Evolutionary conservation across 2,329 filamentous ascomycete genomes (phyloP), one percentile per base, ranked within the genome.

Genomic region (Alternaria conjuncta): DNA sequence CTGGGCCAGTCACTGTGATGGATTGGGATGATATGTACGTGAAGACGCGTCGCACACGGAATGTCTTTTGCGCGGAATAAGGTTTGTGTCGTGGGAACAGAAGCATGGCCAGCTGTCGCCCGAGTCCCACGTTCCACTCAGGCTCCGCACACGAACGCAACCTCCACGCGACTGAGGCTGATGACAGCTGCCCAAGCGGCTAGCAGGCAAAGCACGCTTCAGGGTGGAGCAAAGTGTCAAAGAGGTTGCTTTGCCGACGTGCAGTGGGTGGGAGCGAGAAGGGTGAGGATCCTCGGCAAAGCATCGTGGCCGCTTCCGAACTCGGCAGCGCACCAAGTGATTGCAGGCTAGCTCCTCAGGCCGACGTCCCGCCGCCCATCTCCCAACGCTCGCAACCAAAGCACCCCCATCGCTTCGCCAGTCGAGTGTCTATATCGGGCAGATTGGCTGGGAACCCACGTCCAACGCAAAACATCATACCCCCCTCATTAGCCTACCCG

Each of bases 401-500:
- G 57, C 45, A 15, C 45, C 32, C 43, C 43, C 46, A 30, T 41
- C 43, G 47, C 63, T 49, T 51, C 54, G 18, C 36, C 45, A 41
- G 26, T 57, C 62, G 60, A 32, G 62, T 32, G 59, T 51, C 64
- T 59, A 60, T 56, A 57, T 54, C 23, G 50, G 50, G 56, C 44
- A 49, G 28, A 30, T 45, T 30, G 55, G 61, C 62, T 69, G 49
- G 59, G 57, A 62, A 54, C 57, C 60, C 62, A 62, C 69, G 57
- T 63, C 55, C 57, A 41, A 59, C 57, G 49, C 45, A 67, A 64
- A 63, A 43, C 69, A 68, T 63, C 68, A 63, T 65, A 67, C 59
- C 71, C 70, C 67, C 66, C 69, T 66, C 68, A 60, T 67, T 67
- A 71, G 66, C 51, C 55, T 65, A 53, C 51, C 55, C 60, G 49